phyloP scores from a whole-genome alignment of 164 flowering plant species.

The Dillenia turbinata region DNA sequence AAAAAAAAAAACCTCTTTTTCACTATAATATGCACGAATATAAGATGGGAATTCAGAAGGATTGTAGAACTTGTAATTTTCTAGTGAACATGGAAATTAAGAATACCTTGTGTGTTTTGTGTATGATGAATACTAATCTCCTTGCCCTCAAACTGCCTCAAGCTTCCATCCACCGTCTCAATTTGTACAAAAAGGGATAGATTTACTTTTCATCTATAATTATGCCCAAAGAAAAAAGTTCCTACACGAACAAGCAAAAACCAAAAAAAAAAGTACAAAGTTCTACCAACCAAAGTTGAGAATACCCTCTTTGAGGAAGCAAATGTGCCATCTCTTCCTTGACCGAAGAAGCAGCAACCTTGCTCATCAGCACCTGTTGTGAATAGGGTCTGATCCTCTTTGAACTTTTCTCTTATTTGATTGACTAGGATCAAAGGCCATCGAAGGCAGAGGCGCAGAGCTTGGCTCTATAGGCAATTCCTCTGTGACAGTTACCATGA shows the following conservation, averaged over 20 bases:
- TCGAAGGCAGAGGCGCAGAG: conserved; percentile 44
- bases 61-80: conserved; percentile 1
- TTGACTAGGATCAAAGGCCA: conserved; percentile 42
- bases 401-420: conserved; percentile 61
- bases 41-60: conserved; percentile 8
- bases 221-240: conserved; percentile 13
- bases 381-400: conserved; percentile 78
- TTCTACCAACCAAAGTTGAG: conserved; percentile 24
- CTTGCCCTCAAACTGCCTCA: conserved; percentile 11
- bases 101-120: conserved; percentile 13
- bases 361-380: conserved; percentile 53
- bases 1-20: not conserved
- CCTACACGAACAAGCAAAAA: conserved; percentile 10
- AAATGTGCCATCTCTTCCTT: conserved; percentile 9
- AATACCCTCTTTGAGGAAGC: conserved; percentile 15
- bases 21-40: conserved; percentile 9
- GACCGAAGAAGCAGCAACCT: conserved; percentile 8
- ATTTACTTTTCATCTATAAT: conserved; percentile 12
- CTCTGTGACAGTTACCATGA: conserved; percentile 13
- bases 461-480: conserved; percentile 25
- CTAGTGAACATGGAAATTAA: not conserved
- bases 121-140: conserved; percentile 13
- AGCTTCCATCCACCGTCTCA: conserved; percentile 18
- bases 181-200: conserved; percentile 19
- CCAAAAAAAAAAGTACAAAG: conserved; percentile 8